Percentiles rank a stretch among this genome's conserved stretches.
These are phyloP conservation scores for Rhynchosporium graminicola DNA, from an alignment of 2,329 filamentous ascomycete species.

Conservation along the genomic window DNA sequence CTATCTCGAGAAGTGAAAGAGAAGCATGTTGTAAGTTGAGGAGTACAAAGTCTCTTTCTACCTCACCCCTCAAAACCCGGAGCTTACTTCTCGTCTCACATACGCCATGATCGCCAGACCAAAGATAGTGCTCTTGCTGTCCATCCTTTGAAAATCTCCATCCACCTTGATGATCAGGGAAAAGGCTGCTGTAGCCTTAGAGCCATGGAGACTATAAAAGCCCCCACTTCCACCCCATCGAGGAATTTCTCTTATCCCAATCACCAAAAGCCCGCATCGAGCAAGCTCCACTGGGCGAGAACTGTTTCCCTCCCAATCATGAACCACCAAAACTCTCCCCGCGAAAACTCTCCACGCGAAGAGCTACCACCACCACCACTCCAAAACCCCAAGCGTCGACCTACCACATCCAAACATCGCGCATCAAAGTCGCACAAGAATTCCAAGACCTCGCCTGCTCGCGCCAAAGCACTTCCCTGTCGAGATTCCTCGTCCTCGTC, in stretches of 20 bases:
- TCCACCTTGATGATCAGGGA: background rate
- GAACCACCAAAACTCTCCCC: background rate
- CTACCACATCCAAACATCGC: background rate
- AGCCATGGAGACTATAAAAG: background rate
- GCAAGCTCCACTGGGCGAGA: background rate
- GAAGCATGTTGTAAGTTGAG: no score
- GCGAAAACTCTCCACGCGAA: background rate
- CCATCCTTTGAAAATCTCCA: no score
- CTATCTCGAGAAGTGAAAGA: no score
- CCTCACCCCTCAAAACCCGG: no score
- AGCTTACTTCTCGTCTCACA: no score
- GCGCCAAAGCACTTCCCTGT: background rate
- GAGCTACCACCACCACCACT: background rate
- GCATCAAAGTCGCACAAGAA: background rate
- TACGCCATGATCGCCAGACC: no score
- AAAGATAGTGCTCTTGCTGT: no score
- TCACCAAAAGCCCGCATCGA: background rate
- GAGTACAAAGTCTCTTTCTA: no score
- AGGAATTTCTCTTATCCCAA: constrained; percentile 1
- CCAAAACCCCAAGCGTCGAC: background rate
- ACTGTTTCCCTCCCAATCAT: background rate
- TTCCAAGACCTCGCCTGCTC: background rate
- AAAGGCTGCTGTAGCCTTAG: background rate
- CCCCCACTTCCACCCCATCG: constrained; percentile 45
- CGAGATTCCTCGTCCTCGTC: background rate